Evolutionary conservation across 2,329 filamentous ascomycete genomes (phyloP).

Genomic region (Aspergillus hortae): DNA sequence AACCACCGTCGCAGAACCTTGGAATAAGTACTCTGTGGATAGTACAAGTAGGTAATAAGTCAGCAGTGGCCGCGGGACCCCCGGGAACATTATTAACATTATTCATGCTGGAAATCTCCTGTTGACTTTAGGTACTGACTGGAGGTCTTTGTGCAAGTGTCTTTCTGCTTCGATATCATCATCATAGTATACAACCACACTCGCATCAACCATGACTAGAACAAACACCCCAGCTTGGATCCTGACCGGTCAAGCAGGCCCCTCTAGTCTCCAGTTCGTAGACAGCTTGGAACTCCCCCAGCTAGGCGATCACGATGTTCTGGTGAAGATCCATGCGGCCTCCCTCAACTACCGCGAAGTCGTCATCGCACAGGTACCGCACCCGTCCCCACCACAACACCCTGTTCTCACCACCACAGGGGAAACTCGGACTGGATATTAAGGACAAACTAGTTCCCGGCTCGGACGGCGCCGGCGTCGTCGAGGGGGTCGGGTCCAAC

Average conservation of each 20-base stretch:
- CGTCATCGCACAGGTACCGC: constrained; percentile 26
- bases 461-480: constrained; percentile 40
- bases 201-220: neutral
- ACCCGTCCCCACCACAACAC: neutral
- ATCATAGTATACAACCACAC: no score
- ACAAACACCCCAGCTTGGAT: constrained; percentile 10
- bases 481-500: constrained; percentile 45
- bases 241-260: constrained; percentile 30
- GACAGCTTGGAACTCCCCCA: constrained; percentile 52
- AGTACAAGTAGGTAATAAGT: no score
- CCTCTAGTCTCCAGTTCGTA: constrained; percentile 47
- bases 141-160: no score
- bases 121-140: no score
- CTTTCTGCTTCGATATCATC: no score
- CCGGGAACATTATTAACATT: no score
- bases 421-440: constrained; percentile 44
- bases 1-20: no score
- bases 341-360: constrained; percentile 43
- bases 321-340: constrained; percentile 54
- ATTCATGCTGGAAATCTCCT: no score
- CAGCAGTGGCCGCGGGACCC: no score
- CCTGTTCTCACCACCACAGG: constrained; percentile 23
- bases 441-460: constrained; percentile 41
- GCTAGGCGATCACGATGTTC: constrained; percentile 62
- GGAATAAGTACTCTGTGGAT: no score